Evolutionary conservation across 169 alveolate species (phyloP), one percentile per base, ranked within the genome.

Genomic region (Cyclospora cayetanensis): DNA sequence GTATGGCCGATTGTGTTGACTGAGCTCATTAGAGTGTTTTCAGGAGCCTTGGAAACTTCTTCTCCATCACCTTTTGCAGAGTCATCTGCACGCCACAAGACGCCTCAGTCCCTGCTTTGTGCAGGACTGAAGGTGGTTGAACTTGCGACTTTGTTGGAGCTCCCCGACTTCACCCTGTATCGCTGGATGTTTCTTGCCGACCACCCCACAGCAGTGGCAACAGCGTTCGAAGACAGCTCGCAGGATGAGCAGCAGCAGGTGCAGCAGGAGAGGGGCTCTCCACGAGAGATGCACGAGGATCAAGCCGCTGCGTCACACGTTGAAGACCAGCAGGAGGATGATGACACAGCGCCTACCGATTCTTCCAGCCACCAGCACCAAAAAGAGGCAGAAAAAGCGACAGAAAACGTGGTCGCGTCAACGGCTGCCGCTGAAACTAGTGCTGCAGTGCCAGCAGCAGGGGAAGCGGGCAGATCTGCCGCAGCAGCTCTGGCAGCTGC

Each of bases 1-100:
- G 94, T 94, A 66, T 94, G 96, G 96, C 96, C 96, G 20, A 90
- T 94, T 3, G 90, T 94, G 9, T 20, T 94, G 90, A 93, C 96
- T 4, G 96, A 94, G 91, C 55, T 94, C 15, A 94, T 92, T 46
- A 90, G 90, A 37, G 89, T 94, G 25, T 93, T 94, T 74, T 90
- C 94, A 12, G 93, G 92, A 42, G 88, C 65, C 25, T 4, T 27
- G 0, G 89, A 50, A 3, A 22, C 63, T 22, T n/a, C 27, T 2
- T 74, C 55, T 2, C 43, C 66, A 22, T 35, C 22, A 42, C 46
- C 86, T 18, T 37, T 29, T 27, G 86, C 86, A 39, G 83, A 46
- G 37, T 46, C 35, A 72, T 46, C 50, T 4, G 55, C 83, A 34
- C 43, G 25, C 80, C 85, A 18, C 34, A 52, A 52, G 31, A 37